Conservation (phyloP, 2,329 filamentous ascomycete genomes). For the Apiospora malaysiana region DNA sequence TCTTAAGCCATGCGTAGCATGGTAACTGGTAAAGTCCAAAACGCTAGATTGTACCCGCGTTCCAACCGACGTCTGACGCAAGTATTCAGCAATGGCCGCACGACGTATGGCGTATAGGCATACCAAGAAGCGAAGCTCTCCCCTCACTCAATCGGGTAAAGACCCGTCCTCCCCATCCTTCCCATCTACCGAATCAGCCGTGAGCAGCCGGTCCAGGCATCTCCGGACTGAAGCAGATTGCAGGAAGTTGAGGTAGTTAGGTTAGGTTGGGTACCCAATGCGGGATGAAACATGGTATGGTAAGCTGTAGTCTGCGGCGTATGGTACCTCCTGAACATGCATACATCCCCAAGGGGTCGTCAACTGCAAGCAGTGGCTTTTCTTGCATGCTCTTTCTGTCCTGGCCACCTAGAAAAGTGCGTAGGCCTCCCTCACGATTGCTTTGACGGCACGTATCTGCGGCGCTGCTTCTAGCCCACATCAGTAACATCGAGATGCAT, state of each 20-base stretch:
- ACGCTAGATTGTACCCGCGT: neutral
- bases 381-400: neutral
- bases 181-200: neutral
- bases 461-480: neutral
- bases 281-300: neutral
- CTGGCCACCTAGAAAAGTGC: neutral
- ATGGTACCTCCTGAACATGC: neutral
- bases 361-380: neutral
- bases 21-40: neutral
- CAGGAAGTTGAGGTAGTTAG: neutral
- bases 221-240: neutral
- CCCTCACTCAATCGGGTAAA: neutral
- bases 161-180: neutral
- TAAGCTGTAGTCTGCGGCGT: neutral
- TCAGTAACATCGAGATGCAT: neutral
- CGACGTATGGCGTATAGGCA: neutral
- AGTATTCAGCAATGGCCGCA: neutral
- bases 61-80: neutral
- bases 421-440: neutral
- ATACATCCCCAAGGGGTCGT: neutral
- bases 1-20: neutral
- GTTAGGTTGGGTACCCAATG: neutral
- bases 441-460: neutral
- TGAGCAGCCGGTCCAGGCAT: neutral
- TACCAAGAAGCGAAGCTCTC: neutral